Percentiles rank a stretch among this genome's conserved stretches.
Conservation (phyloP, 768 basidiomycete species). For the Cystobasidium ongulense region DNA sequence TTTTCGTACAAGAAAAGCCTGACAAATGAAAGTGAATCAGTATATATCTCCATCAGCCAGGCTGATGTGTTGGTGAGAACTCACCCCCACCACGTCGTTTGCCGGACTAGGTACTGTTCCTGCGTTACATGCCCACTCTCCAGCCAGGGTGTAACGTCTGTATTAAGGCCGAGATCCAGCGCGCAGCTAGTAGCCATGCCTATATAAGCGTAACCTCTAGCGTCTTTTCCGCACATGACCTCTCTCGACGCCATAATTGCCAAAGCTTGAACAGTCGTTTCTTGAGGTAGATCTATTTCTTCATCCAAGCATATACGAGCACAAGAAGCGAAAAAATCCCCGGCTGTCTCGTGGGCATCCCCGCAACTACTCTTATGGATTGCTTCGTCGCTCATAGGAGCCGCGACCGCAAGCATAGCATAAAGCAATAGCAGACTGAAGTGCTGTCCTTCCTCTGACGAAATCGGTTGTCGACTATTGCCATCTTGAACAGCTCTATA, state of each 20-base stretch:
- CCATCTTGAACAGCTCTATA: background rate
- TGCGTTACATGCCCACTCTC: background rate
- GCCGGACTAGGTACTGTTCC: background rate
- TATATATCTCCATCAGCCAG: background rate
- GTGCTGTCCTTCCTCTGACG: background rate
- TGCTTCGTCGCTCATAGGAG: constrained; percentile 1
- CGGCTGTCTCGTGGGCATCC: background rate
- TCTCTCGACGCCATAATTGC: constrained; percentile 2
- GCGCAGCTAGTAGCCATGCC: constrained; percentile 10
- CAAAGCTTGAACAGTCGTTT: background rate
- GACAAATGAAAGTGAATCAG: background rate
- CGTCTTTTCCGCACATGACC: constrained; percentile 4
- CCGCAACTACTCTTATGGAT: background rate
- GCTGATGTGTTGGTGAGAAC: background rate
- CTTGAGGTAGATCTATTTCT: constrained; percentile 4
- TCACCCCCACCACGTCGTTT: constrained; percentile 12
- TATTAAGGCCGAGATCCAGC: background rate
- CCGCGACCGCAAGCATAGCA: background rate
- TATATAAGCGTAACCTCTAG: background rate
- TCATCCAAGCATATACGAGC: constrained; percentile 1
- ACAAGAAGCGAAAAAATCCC: background rate
- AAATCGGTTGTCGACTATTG: background rate
- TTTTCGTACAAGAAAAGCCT: constrained; percentile 1
- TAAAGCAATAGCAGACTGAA: background rate
- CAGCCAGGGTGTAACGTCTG: background rate